These are phyloP conservation scores for Solanum dulcamara DNA, from an alignment of 257 asterid species.

Conservation along the genomic window DNA sequence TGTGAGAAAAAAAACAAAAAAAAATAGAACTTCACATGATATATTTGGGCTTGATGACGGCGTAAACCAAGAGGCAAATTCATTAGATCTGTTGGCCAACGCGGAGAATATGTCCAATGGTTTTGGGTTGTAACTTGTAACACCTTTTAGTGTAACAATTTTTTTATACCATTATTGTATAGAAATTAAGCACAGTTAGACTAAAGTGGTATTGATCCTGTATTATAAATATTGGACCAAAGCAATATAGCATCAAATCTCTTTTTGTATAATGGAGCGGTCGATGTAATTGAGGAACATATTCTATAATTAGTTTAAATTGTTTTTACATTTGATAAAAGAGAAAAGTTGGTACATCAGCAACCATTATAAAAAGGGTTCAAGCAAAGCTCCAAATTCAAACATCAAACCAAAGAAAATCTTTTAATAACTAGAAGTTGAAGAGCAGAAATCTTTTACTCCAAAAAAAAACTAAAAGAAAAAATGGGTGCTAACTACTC, in stretches of 20 bases:
- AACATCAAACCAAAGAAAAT: slow-evolving; percentile 8
- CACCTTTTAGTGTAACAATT: neutral
- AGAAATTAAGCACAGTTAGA: too few species aligned
- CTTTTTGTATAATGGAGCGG: neutral
- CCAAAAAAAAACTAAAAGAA: neutral
- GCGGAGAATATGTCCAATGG: neutral
- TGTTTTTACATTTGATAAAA: neutral
- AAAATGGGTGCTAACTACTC: neutral
- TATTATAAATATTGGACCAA: neutral
- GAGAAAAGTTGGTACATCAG: neutral
- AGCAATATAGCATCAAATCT: neutral
- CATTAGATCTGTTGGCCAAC: neutral
- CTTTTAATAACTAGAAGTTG: neutral
- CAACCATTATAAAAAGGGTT: slow-evolving; percentile 19
- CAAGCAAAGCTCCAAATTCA: neutral
- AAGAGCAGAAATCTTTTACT: neutral
- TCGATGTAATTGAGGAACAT: slow-evolving; percentile 14
- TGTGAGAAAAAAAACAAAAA: neutral
- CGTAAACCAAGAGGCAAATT: neutral
- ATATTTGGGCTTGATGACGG: neutral
- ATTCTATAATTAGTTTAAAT: slow-evolving; percentile 12
- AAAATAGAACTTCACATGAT: neutral
- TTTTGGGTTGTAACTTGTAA: neutral
- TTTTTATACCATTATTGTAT: too few species aligned
- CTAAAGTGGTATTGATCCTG: too few species aligned